Percentiles rank a stretch among this genome's conserved stretches.
Evolutionary conservation across 1,284 basidiomycete species (phyloP).

Genomic region (Trametes versicolor): DNA sequence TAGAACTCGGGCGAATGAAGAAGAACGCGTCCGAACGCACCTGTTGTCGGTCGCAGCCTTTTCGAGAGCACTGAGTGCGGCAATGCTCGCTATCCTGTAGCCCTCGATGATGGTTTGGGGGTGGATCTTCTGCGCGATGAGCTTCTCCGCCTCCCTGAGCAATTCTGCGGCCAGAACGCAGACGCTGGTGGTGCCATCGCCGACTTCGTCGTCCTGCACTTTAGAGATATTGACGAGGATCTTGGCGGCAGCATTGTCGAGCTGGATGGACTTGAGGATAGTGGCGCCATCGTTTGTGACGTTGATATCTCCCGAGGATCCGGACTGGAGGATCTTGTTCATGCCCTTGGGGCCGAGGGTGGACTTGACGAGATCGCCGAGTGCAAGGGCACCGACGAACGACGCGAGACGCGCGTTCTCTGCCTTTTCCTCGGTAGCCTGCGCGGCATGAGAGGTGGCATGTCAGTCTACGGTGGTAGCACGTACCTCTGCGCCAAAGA

Average conservation of each 20-base stretch:
- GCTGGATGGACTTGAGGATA: constrained; percentile 95
- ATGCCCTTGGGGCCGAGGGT: constrained; percentile 98
- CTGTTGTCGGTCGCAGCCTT: constrained; percentile 85
- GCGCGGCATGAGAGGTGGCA: constrained; percentile 11
- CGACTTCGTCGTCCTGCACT: constrained; percentile 99
- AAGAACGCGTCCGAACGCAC: constrained; percentile 54
- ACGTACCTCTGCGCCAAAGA: constrained; percentile 55
- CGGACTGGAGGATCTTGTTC: constrained; percentile 96
- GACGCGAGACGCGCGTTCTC: constrained; percentile 98
- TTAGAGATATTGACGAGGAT: constrained; percentile 99
- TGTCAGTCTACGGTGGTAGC: neutral
- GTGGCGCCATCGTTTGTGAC: constrained; percentile 99
- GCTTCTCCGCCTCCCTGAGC: constrained; percentile 94
- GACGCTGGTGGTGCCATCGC: constrained; percentile 96
- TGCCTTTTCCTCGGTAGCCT: constrained; percentile 98
- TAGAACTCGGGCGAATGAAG: neutral
- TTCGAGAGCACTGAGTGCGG: constrained; percentile 89
- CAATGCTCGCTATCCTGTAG: constrained; percentile 91
- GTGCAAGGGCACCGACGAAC: constrained; percentile 96
- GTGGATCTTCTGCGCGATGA: constrained; percentile 94
- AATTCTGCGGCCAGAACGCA: constrained; percentile 95
- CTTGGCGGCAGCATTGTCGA: constrained; percentile 99
- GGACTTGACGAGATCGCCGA: constrained; percentile 98
- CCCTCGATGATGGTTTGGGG: constrained; percentile 99
- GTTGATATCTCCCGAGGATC: constrained; percentile 90